phyloP scores from a whole-genome alignment of 2,329 filamentous ascomycete species.

The Bipolaris sorokiniana region DNA sequence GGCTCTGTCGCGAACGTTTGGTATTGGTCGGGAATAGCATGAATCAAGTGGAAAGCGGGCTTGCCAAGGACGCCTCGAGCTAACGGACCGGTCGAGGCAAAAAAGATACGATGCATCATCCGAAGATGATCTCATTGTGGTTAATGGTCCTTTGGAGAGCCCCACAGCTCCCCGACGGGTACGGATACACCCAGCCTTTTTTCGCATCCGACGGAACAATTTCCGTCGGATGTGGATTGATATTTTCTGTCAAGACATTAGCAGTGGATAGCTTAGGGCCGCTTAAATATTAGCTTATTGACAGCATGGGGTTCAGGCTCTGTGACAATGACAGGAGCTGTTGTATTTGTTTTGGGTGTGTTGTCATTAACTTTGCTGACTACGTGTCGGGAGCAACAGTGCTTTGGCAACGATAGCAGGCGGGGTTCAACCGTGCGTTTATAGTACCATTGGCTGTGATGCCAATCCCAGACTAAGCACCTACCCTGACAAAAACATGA shows the following conservation, averaged over 20 bases:
- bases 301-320: too few species aligned
- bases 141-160: constrained; percentile 1
- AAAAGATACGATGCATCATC: constrained; percentile 10
- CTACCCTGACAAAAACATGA: too few species aligned
- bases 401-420: background rate
- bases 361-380: background rate
- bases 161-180: constrained; percentile 9
- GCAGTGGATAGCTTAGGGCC: too few species aligned
- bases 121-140: constrained; percentile 1
- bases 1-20: constrained; percentile 3
- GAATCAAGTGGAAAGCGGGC: background rate
- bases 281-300: too few species aligned
- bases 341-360: background rate
- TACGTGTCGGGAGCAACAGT: background rate
- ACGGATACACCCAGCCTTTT: background rate
- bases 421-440: background rate
- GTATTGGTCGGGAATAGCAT: constrained; percentile 26
- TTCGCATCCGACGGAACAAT: too few species aligned
- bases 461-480: too few species aligned
- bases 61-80: constrained; percentile 7
- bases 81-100: background rate
- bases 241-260: too few species aligned
- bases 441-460: too few species aligned
- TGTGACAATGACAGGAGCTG: background rate
- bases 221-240: too few species aligned